phyloP scores from a whole-genome alignment of 2,329 filamentous ascomycete genomes.

The Tolypocladium ovalisporum region DNA sequence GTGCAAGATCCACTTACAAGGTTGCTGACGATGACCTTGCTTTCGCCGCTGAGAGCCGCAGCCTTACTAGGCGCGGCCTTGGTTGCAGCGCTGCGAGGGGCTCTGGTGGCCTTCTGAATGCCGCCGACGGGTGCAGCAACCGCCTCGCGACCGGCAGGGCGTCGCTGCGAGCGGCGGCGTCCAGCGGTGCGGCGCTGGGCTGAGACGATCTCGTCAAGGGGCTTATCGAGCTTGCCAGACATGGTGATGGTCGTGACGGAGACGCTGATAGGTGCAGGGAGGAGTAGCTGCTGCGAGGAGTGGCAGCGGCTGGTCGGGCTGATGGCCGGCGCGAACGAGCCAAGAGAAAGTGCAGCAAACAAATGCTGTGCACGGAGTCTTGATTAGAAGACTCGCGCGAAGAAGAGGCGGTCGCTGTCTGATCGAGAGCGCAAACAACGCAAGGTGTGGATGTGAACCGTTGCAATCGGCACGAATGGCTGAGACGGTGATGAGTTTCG shows the following conservation, averaged over 20 bases:
- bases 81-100: constrained; percentile 44
- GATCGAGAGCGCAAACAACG: not conserved
- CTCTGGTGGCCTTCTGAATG: constrained; percentile 66
- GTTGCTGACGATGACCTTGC: constrained; percentile 98
- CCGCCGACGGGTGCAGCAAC: constrained; percentile 69
- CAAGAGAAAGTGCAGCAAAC: not conserved
- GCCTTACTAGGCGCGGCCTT: constrained; percentile 57
- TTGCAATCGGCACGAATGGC: not conserved
- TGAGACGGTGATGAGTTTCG: not conserved
- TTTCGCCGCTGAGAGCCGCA: constrained; percentile 54
- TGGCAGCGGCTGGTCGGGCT: not conserved
- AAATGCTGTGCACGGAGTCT: not conserved
- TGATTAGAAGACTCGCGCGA: not conserved
- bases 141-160: constrained; percentile 39
- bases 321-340: not conserved
- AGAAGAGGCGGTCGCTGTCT: not conserved
- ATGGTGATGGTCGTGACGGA: constrained; percentile 39
- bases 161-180: constrained; percentile 39
- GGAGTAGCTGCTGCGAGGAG: not conserved
- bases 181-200: constrained; percentile 52
- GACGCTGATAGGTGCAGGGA: constrained; percentile 10
- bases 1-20: constrained; percentile 56
- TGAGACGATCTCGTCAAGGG: constrained; percentile 94
- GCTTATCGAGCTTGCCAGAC: constrained; percentile 93
- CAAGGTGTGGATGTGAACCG: not conserved